Percentiles rank a stretch among this genome's conserved stretches.
phyloP scores from a whole-genome alignment of 768 basidiomycete species.

The Lentinula detonsa region DNA sequence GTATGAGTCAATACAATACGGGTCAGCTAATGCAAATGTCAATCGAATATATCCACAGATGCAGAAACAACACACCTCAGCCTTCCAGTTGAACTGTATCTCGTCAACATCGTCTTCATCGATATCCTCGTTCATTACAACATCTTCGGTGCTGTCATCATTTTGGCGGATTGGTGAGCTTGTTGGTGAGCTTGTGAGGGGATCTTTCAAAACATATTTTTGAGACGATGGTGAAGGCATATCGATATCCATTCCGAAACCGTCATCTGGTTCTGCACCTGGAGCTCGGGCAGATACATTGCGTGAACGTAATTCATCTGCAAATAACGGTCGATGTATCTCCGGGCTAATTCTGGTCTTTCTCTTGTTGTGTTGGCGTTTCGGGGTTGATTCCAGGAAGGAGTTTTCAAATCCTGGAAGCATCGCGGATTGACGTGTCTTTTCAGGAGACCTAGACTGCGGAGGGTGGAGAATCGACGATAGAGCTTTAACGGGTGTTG shows the following conservation, averaged over 20 bases:
- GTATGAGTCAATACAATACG: constrained; percentile 57
- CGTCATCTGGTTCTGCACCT: not conserved
- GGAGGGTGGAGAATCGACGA: constrained; percentile 8
- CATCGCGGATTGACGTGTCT: constrained; percentile 22
- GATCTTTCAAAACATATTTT: too few relatives aligned
- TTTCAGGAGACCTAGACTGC: constrained; percentile 25
- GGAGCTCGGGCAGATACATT: not conserved
- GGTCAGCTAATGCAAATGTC: constrained; percentile 38
- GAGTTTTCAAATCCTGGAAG: constrained; percentile 54
- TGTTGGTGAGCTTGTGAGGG: not conserved
- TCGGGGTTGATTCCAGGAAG: constrained; percentile 36
- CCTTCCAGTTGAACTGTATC: constrained; percentile 45
- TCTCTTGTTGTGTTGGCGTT: constrained; percentile 17
- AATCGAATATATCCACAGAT: not conserved
- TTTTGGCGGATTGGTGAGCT: constrained; percentile 12
- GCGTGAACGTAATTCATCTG: not conserved
- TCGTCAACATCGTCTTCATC: constrained; percentile 26
- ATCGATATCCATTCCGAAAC: not conserved
- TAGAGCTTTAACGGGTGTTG: constrained; percentile 1
- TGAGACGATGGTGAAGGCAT: not conserved
- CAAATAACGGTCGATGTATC: constrained; percentile 4
- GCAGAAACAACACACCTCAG: constrained; percentile 34
- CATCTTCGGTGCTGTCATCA: constrained; percentile 21
- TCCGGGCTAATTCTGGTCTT: not conserved
- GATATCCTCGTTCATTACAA: constrained; percentile 27